These are phyloP conservation scores for Juglanconis juglandina DNA, from an alignment of 2,329 filamentous ascomycete genomes.

Conservation along the genomic window DNA sequence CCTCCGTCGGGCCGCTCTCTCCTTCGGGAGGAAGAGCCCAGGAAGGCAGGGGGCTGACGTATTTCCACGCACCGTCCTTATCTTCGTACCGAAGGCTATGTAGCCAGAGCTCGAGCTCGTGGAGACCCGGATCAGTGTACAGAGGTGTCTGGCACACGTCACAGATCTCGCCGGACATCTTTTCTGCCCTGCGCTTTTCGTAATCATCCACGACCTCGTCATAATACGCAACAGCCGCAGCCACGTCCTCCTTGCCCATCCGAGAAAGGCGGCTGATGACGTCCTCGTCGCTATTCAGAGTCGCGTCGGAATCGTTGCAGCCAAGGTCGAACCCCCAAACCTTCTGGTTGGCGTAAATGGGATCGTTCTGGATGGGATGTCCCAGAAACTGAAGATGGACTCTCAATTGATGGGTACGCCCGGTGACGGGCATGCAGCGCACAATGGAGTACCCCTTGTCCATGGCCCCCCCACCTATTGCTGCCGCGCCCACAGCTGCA, in stretches of 20 bases:
- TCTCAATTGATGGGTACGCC: slow-evolving; percentile 88
- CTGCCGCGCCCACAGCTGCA: neutral
- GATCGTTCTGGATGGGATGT: slow-evolving; percentile 94
- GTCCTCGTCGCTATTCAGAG: slow-evolving; percentile 76
- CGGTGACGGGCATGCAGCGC: slow-evolving; percentile 87
- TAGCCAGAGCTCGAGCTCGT: slow-evolving; percentile 90
- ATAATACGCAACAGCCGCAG: slow-evolving; percentile 87
- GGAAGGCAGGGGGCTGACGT: slow-evolving; percentile 75
- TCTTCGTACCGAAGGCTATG: slow-evolving; percentile 91
- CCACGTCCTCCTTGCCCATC: slow-evolving; percentile 93
- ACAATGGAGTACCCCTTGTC: slow-evolving; percentile 89
- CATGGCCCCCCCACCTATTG: slow-evolving; percentile 33
- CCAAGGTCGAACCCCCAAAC: slow-evolving; percentile 86
- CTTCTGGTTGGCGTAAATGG: slow-evolving; percentile 91
- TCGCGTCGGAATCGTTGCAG: slow-evolving; percentile 60
- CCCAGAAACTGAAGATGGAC: slow-evolving; percentile 94
- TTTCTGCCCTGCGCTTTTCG: slow-evolving; percentile 86
- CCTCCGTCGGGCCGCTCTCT: slow-evolving; percentile 66
- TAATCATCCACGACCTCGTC: slow-evolving; percentile 91
- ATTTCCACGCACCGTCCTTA: slow-evolving; percentile 77
- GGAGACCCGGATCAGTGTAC: slow-evolving; percentile 85
- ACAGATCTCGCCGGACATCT: slow-evolving; percentile 83
- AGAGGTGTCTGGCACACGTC: slow-evolving; percentile 79
- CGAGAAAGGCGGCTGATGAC: slow-evolving; percentile 79
- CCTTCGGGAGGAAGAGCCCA: slow-evolving; percentile 85